Conservation (phyloP, 2,329 filamentous ascomycete species). For the Penicillium griseofulvum region DNA sequence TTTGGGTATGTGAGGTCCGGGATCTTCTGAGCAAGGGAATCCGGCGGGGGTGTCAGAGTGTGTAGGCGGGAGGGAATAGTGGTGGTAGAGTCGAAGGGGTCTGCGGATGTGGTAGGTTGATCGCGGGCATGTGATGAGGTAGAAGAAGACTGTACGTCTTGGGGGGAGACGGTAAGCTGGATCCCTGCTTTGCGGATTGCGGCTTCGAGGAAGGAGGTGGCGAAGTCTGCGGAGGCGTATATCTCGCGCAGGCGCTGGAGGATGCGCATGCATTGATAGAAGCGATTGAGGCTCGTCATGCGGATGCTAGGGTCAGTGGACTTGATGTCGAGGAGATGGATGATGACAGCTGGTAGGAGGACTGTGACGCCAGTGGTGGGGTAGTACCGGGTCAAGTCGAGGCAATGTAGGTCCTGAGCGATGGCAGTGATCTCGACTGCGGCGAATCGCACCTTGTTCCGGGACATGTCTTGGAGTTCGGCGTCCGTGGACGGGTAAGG, state of each 20-base stretch:
- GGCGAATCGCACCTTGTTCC: conserved; percentile 76
- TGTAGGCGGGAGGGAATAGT: conserved; percentile 23
- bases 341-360: conserved; percentile 87
- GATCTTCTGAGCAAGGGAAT: conserved; percentile 41
- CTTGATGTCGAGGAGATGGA: conserved; percentile 90
- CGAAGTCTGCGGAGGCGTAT: conserved; percentile 92
- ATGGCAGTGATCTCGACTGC: conserved; percentile 84
- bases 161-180: conserved; percentile 56
- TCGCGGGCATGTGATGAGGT: conserved; percentile 10
- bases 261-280: conserved; percentile 89
- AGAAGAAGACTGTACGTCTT: conserved; percentile 30
- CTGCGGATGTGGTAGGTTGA: conserved; percentile 11
- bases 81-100: conserved; percentile 16
- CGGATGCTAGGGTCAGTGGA: conserved; percentile 70
- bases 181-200: conserved; percentile 85
- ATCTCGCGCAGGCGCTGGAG: conserved; percentile 84
- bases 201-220: conserved; percentile 90
- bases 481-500: conserved; percentile 57
- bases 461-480: conserved; percentile 77
- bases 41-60: conserved; percentile 43
- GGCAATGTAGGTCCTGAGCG: conserved; percentile 69
- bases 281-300: conserved; percentile 71
- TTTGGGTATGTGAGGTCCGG: conserved; percentile 39
- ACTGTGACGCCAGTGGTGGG: conserved; percentile 90
- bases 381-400: conserved; percentile 72